phyloP scores from a whole-genome alignment of 805 yeast species.

The Lipomyces anomalus region DNA sequence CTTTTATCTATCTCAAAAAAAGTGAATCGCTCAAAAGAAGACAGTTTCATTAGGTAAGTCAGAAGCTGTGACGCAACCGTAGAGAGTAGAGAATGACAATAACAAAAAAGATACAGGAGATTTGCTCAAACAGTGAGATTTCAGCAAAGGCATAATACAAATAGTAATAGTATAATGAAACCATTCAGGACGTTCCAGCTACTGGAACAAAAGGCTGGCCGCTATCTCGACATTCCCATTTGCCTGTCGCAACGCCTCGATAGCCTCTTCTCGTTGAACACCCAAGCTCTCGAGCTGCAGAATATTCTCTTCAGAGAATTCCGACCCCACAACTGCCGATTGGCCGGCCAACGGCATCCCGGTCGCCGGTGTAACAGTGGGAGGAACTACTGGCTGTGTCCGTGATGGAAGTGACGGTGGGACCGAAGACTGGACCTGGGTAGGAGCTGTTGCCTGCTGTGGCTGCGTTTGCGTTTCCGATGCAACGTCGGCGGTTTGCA shows the following conservation, averaged over 20 bases:
- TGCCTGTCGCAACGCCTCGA: slow-evolving; percentile 57
- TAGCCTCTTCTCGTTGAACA: slow-evolving; percentile 57
- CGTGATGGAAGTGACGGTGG: slow-evolving; percentile 10
- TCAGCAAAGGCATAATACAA: no score
- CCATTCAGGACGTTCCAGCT: no score
- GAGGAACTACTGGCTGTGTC: slow-evolving; percentile 9
- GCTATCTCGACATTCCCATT: slow-evolving; percentile 81
- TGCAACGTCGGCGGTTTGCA: slow-evolving; percentile 1
- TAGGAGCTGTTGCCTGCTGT: not conserved
- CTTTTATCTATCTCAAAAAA: no score
- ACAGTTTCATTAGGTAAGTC: no score
- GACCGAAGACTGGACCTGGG: slow-evolving; percentile 8
- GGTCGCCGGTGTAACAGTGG: slow-evolving; percentile 6
- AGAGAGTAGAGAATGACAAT: no score
- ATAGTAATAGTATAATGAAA: no score
- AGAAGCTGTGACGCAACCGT: no score
- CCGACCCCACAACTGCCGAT: not conserved
- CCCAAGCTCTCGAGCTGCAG: slow-evolving; percentile 61
- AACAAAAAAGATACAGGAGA: no score
- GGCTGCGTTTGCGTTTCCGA: slow-evolving; percentile 3
- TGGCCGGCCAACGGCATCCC: slow-evolving; percentile 3
- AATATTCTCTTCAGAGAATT: slow-evolving; percentile 37
- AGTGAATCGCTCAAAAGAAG: no score
- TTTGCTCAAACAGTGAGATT: no score
- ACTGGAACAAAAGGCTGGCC: slow-evolving; percentile 49